A percentile compares a stretch with the other conserved stretches of the same genome.
phyloP scores from a whole-genome alignment of 2,329 filamentous ascomycete species.

The Trichoderma sp. region DNA sequence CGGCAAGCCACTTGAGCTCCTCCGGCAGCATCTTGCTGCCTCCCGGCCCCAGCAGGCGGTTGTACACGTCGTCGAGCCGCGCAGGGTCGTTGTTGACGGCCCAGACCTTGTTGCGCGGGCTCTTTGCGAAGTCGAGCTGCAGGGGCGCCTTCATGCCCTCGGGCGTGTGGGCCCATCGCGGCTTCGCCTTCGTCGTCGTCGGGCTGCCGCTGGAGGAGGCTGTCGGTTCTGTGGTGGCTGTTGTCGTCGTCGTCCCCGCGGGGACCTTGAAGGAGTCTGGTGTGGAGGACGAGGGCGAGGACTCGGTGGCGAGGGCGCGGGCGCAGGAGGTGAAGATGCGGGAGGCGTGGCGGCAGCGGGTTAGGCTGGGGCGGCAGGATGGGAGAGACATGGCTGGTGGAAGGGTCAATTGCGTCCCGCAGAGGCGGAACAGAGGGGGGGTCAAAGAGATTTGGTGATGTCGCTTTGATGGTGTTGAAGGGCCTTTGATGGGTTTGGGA shows the following conservation, averaged over 20 bases:
- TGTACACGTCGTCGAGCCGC: constrained; percentile 76
- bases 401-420: constrained; percentile 27
- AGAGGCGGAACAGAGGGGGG: not conserved
- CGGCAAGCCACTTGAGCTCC: constrained; percentile 93
- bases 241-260: constrained; percentile 3
- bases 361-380: constrained; percentile 39
- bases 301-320: constrained; percentile 39
- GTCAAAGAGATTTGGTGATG: constrained; percentile 1
- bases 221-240: constrained; percentile 11
- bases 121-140: constrained; percentile 60
- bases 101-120: constrained; percentile 59
- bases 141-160: constrained; percentile 70
- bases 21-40: constrained; percentile 78
- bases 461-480: constrained; percentile 18
- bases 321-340: constrained; percentile 34
- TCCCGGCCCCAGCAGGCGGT: constrained; percentile 70
- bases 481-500: constrained; percentile 12
- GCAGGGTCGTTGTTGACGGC: constrained; percentile 74
- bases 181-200: constrained; percentile 37
- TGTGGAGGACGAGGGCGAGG: constrained; percentile 31
- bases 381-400: constrained; percentile 40
- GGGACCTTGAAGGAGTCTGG: constrained; percentile 36
- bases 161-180: constrained; percentile 73
- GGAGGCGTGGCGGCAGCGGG: constrained; percentile 34
- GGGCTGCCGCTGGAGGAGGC: constrained; percentile 8